A percentile compares a stretch with the other conserved stretches of the same genome.
phyloP scores from a whole-genome alignment of 768 basidiomycete species.

The Leucocoprinus sp. region DNA sequence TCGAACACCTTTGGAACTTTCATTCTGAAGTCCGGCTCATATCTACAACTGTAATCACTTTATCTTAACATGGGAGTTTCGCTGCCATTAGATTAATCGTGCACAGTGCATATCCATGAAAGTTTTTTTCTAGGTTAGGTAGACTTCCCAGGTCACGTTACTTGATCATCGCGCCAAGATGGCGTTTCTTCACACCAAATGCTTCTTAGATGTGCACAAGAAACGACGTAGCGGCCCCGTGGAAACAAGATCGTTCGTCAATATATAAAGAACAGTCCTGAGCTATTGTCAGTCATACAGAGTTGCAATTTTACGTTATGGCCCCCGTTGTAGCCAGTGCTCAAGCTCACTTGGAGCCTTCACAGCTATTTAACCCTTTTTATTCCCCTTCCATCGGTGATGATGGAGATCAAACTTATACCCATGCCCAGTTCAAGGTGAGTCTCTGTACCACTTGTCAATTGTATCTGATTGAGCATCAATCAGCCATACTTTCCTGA shows the following conservation, averaged over 20 bases:
- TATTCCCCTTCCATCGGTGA: constrained; percentile 54
- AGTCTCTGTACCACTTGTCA: constrained; percentile 5
- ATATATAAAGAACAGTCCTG: background rate
- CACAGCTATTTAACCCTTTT: constrained; percentile 50
- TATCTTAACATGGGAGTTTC: no score
- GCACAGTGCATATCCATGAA: no score
- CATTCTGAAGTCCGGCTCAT: constrained; percentile 2
- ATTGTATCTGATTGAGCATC: background rate
- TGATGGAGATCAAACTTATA: constrained; percentile 42
- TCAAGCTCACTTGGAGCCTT: constrained; percentile 14
- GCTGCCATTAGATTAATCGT: no score
- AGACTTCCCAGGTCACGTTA: constrained; percentile 15
- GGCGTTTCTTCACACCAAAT: constrained; percentile 14
- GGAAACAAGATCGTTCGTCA: background rate
- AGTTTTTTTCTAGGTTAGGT: no score
- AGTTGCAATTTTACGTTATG: constrained; percentile 24
- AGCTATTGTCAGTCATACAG: no score
- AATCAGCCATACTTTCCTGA: constrained; percentile 56
- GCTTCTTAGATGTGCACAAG: background rate
- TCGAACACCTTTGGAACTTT: background rate
- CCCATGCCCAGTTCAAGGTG: constrained; percentile 55
- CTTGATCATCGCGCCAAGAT: constrained; percentile 11
- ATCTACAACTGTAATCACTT: background rate
- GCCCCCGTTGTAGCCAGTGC: constrained; percentile 38
- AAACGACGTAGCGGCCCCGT: background rate